Percentiles rank a stretch among this genome's conserved stretches.
phyloP scores from a whole-genome alignment of 129 eudicot species.

The Solidago caesia region DNA sequence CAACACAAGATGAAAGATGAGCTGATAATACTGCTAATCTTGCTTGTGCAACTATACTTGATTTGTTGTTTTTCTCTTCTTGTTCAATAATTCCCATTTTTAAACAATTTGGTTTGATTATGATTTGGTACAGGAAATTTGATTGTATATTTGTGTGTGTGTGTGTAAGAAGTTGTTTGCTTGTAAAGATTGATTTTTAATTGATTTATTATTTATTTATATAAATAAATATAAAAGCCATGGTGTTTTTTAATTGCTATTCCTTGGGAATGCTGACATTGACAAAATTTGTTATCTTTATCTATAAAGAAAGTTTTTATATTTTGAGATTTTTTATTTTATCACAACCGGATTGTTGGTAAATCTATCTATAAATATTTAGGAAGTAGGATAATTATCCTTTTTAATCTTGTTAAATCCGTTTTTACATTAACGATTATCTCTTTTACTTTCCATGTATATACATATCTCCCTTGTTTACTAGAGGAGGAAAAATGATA shows the following conservation, averaged over 20 bases:
- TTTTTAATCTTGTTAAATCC: no score
- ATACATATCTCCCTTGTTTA: no score
- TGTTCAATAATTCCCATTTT: conserved; percentile 31
- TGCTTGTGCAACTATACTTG: conserved; percentile 51
- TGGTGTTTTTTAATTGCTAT: conserved; percentile 12
- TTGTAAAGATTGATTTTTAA: conserved; percentile 29
- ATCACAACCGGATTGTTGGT: no score
- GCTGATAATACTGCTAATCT: conserved; percentile 79
- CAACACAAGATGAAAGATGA: conserved; percentile 55
- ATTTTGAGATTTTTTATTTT: background rate
- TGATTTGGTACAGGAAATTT: conserved; percentile 10
- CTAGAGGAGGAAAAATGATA: no score
- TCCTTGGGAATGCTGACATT: conserved; percentile 27
- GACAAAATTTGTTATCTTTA: conserved; percentile 19
- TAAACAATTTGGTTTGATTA: background rate
- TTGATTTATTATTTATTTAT: background rate
- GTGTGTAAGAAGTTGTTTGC: conserved; percentile 12
- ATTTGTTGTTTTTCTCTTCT: conserved; percentile 6
- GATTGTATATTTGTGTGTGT: background rate
- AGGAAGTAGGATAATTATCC: no score
- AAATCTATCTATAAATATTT: no score
- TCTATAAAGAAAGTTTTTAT: background rate
- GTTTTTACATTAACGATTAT: no score
- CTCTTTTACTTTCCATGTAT: no score
- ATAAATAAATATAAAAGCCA: no score